Base-by-base conservation (phyloP, 768 basidiomycete genomes). In the Porpolomopsis calyptriformis region DNA sequence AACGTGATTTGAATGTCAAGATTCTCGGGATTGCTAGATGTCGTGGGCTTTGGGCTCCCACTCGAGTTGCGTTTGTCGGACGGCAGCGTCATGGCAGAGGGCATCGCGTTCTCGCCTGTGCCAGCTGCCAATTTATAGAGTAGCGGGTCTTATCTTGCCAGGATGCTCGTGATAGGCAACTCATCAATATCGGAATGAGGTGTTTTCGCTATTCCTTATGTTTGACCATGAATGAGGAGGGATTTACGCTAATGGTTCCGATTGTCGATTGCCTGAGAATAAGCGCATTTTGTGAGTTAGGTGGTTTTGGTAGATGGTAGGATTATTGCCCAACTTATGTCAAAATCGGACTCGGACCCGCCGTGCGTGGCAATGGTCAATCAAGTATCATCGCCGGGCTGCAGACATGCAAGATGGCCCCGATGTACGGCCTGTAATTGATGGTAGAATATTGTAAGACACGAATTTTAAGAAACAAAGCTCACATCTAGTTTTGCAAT, bases 201-300 rank as follows among this genome's bases (percentile, higher is more conserved):
- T 11, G 9, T 47, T 47, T 47, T 47, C 38, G 46, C 46, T 24
- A 47, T 41, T 47, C 36, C 46, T 22, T 24, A 11, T 14, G 29
- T 7, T 31, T n/a, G n/a, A 31, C 19, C 26, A 43, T 43, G 29
- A 2, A 19, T 12, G 18, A 6, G 10, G n/a, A 22, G 22, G 37
- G 37, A 10, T n/a, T n/a, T n/a, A n/a, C n/a, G n/a, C n/a, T n/a
- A n/a, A n/a, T n/a, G n/a, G n/a, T n/a, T n/a, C n/a, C n/a, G n/a
- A n/a, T 16, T 39, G 37, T 16, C 37, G 10, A 39, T 18, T 10
- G 40, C 40, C 9, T 8, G 40, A 24, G 40, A 14, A 31, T 14
- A 7, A 14, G 14, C 29, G 29, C 7, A 31, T 14, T 31, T 7
- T 7, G 29, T 31, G n/a, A n/a, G n/a, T n/a, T n/a, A n/a, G n/a